A percentile compares a stretch with the other conserved stretches of the same genome.
Evolutionary conservation across 2,329 filamentous ascomycete species (phyloP).

Genomic region (Paraphaeosphaeria minitans): DNA sequence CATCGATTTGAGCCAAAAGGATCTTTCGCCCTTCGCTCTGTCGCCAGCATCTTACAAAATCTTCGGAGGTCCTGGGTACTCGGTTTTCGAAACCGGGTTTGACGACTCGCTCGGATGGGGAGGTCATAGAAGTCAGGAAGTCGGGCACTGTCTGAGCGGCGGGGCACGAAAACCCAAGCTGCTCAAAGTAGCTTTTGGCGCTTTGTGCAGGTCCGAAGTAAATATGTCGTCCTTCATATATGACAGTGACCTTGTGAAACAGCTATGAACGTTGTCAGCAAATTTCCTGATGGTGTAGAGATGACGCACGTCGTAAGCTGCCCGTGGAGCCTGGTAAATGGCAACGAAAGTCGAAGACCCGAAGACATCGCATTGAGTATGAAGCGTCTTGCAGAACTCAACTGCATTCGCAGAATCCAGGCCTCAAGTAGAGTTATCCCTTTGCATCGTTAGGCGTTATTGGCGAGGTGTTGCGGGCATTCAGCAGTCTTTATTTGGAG

Average conservation of each 20-base stretch:
- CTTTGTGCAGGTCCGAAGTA: conserved; percentile 69
- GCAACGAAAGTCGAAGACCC: conserved; percentile 53
- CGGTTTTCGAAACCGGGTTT: conserved; percentile 50
- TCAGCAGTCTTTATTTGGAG: neutral
- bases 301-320: conserved; percentile 62
- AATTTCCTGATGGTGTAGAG: conserved; percentile 51
- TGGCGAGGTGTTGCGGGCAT: too few relatives aligned
- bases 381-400: conserved; percentile 61
- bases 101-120: conserved; percentile 53
- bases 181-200: conserved; percentile 70
- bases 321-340: conserved; percentile 68
- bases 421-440: conserved; percentile 55
- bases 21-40: conserved; percentile 54
- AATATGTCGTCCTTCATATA: conserved; percentile 73
- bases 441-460: conserved; percentile 16
- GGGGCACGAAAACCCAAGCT: conserved; percentile 73
- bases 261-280: conserved; percentile 72
- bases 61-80: conserved; percentile 56
- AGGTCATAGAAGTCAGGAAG: conserved; percentile 76
- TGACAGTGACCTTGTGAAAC: conserved; percentile 71
- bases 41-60: conserved; percentile 60
- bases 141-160: conserved; percentile 75
- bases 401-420: conserved; percentile 54
- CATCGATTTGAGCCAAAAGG: conserved; percentile 52
- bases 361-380: conserved; percentile 55